A percentile compares a stretch with the other conserved stretches of the same genome.
Evolutionary conservation across 208 protist species (phyloP).

Genomic region (Leishmania mexicana): DNA sequence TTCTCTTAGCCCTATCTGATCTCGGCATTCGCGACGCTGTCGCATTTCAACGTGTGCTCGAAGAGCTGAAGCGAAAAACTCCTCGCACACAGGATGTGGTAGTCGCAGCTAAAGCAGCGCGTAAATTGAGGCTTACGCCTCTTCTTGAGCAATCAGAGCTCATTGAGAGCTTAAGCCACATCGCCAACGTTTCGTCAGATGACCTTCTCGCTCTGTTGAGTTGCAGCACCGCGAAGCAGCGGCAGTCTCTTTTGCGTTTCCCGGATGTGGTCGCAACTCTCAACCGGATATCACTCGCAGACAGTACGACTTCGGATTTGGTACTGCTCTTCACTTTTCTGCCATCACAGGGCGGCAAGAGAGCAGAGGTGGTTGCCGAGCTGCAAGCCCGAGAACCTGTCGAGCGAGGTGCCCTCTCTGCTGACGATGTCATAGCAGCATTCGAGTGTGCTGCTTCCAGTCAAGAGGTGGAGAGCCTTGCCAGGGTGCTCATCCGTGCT

Average conservation of each 20-base stretch:
- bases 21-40: constrained; percentile 24
- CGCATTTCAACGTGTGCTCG: constrained; percentile 21
- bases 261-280: background rate
- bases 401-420: constrained; percentile 13
- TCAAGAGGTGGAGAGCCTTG: constrained; percentile 41
- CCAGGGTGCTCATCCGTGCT: constrained; percentile 30
- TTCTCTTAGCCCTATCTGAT: constrained; percentile 20
- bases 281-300: background rate
- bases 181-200: constrained; percentile 6
- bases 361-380: constrained; percentile 2
- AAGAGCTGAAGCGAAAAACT: constrained; percentile 8
- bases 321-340: constrained; percentile 21
- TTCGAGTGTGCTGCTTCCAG: constrained; percentile 39
- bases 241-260: constrained; percentile 4
- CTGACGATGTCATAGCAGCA: constrained; percentile 57
- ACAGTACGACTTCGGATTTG: constrained; percentile 7
- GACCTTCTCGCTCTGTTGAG: constrained; percentile 20
- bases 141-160: constrained; percentile 18
- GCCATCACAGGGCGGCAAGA: background rate
- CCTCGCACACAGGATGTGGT: constrained; percentile 11
- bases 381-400: constrained; percentile 17
- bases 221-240: constrained; percentile 22
- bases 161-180: background rate
- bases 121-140: constrained; percentile 10
- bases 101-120: constrained; percentile 18